Base-by-base conservation (phyloP, 2,329 filamentous ascomycete genomes). In the Venturiaceae sp. region DNA sequence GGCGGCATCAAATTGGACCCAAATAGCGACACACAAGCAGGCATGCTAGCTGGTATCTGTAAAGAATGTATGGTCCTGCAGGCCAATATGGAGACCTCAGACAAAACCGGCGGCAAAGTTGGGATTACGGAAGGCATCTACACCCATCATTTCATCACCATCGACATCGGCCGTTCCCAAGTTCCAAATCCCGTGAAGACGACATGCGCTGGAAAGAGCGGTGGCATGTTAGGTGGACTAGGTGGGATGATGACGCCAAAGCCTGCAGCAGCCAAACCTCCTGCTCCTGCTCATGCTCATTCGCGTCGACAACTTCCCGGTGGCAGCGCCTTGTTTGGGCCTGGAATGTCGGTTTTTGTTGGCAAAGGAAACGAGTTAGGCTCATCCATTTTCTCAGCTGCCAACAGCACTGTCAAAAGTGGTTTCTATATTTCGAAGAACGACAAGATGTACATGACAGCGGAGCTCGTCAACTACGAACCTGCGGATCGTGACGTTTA, bases 401-500 rank as follows among this genome's bases (percentile, higher is more conserved):
- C 21, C 3, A 39, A 36, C 36, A 30, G 26, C 16, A 41, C 52
- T 21, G 26, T 59, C 33, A 59, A 59, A 33, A 58, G 53, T 23
- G 57, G 57, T 2, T 59, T 41, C 54, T 59, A 59, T 30, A 34
- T 59, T 21, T 33, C 53, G 9, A 21, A 36, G 28, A 32, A 39
- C n/a, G 57, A 58, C 19, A 28, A 58, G 14, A 46, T 58, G 13
- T 23, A 33, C 26, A 21, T 57, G 23, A 57, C 33, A 8, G 37
- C 52, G 13, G 57, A 59, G 53, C 19, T 57, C 19, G 33, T 59
- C 33, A 59, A 59, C 26, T 59, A 59, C 30, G 34, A 58, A 16
- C 36, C 32, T 13, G 14, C 14, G 14, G 57, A 57, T 14, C 28
- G 39, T 13, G 57, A 59, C 9, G n/a, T 59, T n/a, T 59, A 33